Conservation (phyloP, 2,329 filamentous ascomycete species). For the Sporothrix inflata region DNA sequence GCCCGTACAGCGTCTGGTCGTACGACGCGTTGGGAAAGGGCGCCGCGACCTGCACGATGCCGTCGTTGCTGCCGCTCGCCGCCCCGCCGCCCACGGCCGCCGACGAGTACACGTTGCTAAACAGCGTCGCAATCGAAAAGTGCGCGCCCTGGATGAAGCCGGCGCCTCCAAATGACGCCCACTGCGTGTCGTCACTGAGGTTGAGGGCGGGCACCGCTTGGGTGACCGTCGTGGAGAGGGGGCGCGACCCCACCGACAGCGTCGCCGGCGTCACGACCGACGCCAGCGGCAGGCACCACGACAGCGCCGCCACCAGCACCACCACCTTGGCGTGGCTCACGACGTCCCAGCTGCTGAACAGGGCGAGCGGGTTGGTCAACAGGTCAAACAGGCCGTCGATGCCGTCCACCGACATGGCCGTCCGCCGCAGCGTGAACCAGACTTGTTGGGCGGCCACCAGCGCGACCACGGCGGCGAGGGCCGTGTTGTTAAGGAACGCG, state of each 20-base stretch:
- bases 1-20: conserved; percentile 29
- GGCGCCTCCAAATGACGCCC: conserved; percentile 5
- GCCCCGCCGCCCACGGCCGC: not conserved
- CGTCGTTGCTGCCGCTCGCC: not conserved
- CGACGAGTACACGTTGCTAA: conserved; percentile 28
- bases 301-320: conserved; percentile 3
- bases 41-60: conserved; percentile 9
- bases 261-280: conserved; percentile 29
- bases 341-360: conserved; percentile 11
- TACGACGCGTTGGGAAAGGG: conserved; percentile 26
- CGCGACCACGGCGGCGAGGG: not conserved
- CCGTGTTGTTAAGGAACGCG: conserved; percentile 26
- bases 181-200: conserved; percentile 14
- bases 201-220: conserved; percentile 14
- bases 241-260: conserved; percentile 9
- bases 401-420: conserved; percentile 17
- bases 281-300: conserved; percentile 26
- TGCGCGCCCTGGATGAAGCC: not conserved
- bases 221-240: not conserved
- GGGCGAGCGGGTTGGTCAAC: conserved; percentile 21
- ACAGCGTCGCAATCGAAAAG: conserved; percentile 24
- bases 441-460: conserved; percentile 28
- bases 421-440: conserved; percentile 28
- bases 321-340: conserved; percentile 27
- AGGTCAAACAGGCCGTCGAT: conserved; percentile 28